Evolutionary conservation across 2,329 filamentous ascomycete species (phyloP).

Genomic region (Talaromyces sp.): DNA sequence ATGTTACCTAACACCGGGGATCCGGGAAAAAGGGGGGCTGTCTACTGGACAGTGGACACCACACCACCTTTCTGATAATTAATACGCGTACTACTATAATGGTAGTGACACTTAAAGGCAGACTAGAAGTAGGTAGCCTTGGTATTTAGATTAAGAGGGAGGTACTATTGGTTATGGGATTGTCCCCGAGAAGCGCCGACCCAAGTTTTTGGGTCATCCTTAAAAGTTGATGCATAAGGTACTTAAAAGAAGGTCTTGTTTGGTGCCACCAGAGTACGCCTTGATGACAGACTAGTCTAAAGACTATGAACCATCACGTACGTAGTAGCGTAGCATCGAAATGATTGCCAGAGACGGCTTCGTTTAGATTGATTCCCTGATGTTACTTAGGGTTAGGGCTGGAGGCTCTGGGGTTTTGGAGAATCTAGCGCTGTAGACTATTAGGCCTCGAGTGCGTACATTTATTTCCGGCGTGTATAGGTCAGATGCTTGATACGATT

Average conservation of each 20-base stretch:
- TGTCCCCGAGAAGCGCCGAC: background rate
- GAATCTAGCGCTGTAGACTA: too few species aligned
- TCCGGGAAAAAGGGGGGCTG: background rate
- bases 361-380: background rate
- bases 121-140: too few species aligned
- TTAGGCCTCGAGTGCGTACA: too few species aligned
- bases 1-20: conserved; percentile 5
- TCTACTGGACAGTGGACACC: background rate
- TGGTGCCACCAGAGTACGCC: background rate
- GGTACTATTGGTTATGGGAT: background rate
- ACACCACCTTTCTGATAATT: background rate
- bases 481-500: too few species aligned
- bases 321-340: background rate
- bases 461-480: background rate
- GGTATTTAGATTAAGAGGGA: background rate
- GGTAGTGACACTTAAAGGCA: too few species aligned
- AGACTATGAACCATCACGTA: background rate
- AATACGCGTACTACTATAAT: background rate
- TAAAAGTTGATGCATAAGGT: background rate
- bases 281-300: background rate
- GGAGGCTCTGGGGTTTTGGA: too few species aligned
- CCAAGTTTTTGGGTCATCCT: conserved; percentile 6
- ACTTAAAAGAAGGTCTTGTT: background rate
- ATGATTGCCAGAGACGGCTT: background rate
- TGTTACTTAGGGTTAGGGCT: background rate